phyloP scores from a whole-genome alignment of 2,329 filamentous ascomycete genomes.

The Alternaria brassicae region DNA sequence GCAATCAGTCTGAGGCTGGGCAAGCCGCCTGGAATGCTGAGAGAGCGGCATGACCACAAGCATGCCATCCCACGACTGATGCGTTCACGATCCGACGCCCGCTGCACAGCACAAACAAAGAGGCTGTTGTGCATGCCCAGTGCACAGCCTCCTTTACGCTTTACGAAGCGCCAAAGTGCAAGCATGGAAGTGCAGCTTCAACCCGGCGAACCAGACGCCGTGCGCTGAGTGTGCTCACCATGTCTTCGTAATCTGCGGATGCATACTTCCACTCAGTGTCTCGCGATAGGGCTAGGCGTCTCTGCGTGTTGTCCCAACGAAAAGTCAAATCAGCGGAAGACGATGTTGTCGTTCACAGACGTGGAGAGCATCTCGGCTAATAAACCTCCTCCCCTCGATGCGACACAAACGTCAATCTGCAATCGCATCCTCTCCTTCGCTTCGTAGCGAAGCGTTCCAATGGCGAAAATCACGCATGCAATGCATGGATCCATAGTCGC shows the following conservation, averaged over 20 bases:
- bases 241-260: neutral
- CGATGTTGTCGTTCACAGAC: neutral
- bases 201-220: constrained; percentile 15
- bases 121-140: constrained; percentile 17
- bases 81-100: constrained; percentile 11
- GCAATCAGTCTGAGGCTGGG: constrained; percentile 7
- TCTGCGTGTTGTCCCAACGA: neutral
- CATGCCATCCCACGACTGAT: constrained; percentile 11
- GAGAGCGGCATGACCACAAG: constrained; percentile 15
- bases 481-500: constrained; percentile 16
- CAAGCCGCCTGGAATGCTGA: constrained; percentile 3
- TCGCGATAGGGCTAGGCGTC: constrained; percentile 4
- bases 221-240: constrained; percentile 2
- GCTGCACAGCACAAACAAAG: constrained; percentile 12
- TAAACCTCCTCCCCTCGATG: neutral
- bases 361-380: neutral
- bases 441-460: constrained; percentile 27
- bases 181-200: neutral
- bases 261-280: neutral
- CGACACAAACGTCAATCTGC: constrained; percentile 7
- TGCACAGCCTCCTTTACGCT: constrained; percentile 22
- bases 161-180: constrained; percentile 1
- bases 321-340: neutral
- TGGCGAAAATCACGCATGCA: constrained; percentile 45
- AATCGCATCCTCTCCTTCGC: constrained; percentile 3